A percentile compares a stretch with the other conserved stretches of the same genome.
These are phyloP conservation scores for Capronia americana DNA, from an alignment of 2,329 filamentous ascomycete genomes.

Conservation along the genomic window DNA sequence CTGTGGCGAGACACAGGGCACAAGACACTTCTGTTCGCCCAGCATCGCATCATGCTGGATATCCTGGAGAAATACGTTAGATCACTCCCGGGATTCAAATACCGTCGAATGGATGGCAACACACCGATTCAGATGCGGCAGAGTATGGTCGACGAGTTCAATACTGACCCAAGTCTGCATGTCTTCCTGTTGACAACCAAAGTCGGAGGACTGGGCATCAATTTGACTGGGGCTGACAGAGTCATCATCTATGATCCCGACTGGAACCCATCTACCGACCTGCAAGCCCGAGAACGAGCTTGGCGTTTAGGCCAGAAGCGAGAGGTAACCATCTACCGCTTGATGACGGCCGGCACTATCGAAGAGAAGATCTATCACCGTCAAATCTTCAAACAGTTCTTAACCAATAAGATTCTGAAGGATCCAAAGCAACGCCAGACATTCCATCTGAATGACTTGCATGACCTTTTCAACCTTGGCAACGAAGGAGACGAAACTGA, in stretches of 20 bases:
- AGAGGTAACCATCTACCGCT: constrained; percentile 91
- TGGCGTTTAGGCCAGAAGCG: constrained; percentile 96
- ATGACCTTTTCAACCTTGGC: constrained; percentile 86
- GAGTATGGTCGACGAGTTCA: constrained; percentile 89
- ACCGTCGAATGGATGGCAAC: constrained; percentile 89
- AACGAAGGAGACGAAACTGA: constrained; percentile 75
- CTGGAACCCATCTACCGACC: constrained; percentile 96
- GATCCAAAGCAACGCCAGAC: constrained; percentile 92
- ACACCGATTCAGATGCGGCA: constrained; percentile 91
- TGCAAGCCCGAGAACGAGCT: constrained; percentile 92
- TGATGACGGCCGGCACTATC: constrained; percentile 98
- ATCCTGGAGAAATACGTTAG: constrained; percentile 84
- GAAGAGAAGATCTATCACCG: constrained; percentile 99
- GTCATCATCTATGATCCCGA: constrained; percentile 99
- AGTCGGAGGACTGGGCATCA: constrained; percentile 91
- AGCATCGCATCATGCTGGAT: constrained; percentile 93
- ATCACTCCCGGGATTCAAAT: constrained; percentile 72
- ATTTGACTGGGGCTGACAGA: constrained; percentile 90
- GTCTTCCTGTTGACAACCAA: constrained; percentile 95
- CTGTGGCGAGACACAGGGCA: constrained; percentile 93
- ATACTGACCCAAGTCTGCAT: constrained; percentile 76
- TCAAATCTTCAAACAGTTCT: constrained; percentile 97
- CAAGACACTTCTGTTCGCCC: constrained; percentile 90
- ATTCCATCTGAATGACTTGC: constrained; percentile 86
- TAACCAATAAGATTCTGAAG: constrained; percentile 93